Percentiles rank a stretch among this genome's conserved stretches.
Evolutionary conservation across 2,329 filamentous ascomycete genomes (phyloP).

Genomic region (Penicillium digitatum): DNA sequence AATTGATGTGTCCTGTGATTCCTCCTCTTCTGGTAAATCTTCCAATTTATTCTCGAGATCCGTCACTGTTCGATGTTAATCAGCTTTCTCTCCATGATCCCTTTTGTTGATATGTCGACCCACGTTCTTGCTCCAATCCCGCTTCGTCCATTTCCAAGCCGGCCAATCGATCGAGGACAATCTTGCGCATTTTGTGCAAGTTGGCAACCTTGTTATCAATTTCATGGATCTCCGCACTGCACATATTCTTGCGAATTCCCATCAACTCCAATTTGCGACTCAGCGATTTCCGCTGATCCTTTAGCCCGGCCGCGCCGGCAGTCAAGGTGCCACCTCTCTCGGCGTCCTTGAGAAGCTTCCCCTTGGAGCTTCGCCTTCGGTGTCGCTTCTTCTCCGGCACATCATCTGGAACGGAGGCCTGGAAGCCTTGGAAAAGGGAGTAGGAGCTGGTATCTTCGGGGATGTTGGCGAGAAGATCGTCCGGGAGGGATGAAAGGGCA

Average conservation of each 20-base stretch:
- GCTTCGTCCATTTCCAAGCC: constrained; percentile 86
- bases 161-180: constrained; percentile 82
- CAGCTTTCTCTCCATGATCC: neutral
- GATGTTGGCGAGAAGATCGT: constrained; percentile 84
- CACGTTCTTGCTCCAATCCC: constrained; percentile 82
- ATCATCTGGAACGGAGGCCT: constrained; percentile 77
- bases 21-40: constrained; percentile 53
- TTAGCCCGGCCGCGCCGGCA: constrained; percentile 67
- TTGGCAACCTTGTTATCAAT: constrained; percentile 97
- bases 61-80: constrained; percentile 41
- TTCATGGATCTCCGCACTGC: constrained; percentile 88
- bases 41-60: constrained; percentile 61
- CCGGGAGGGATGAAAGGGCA: constrained; percentile 79
- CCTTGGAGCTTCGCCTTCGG: constrained; percentile 66
- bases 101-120: constrained; percentile 32
- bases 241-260: constrained; percentile 93
- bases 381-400: constrained; percentile 62
- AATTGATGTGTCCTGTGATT: constrained; percentile 28
- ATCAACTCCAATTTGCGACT: constrained; percentile 88
- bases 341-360: constrained; percentile 62
- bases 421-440: constrained; percentile 94
- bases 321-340: constrained; percentile 57
- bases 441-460: constrained; percentile 82
- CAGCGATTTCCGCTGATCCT: constrained; percentile 73
- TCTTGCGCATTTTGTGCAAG: constrained; percentile 84